Evolutionary conservation across 2,329 filamentous ascomycete genomes (phyloP).

Genomic region (Juglanconis oblonga): DNA sequence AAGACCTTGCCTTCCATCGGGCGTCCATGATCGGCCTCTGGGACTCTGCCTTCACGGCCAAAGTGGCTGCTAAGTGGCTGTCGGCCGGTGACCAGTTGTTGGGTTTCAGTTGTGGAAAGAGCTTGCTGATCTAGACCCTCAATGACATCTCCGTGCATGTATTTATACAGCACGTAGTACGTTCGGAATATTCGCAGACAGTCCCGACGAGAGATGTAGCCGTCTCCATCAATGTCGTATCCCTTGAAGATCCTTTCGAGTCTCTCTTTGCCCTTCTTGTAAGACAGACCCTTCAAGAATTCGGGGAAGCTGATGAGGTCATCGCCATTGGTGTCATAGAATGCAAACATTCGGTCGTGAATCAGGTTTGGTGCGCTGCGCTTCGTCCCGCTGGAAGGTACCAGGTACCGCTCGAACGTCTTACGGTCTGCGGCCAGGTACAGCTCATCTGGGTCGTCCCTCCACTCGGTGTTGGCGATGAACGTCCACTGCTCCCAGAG

Average conservation of each 20-base stretch:
- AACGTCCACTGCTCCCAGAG: constrained; percentile 97
- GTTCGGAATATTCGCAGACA: constrained; percentile 89
- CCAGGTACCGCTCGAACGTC: constrained; percentile 88
- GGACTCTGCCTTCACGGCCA: constrained; percentile 68
- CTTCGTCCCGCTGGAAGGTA: constrained; percentile 77
- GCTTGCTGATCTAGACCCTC: constrained; percentile 75
- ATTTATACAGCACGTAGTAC: constrained; percentile 86
- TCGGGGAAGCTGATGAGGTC: constrained; percentile 89
- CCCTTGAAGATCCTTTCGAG: constrained; percentile 76
- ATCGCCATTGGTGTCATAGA: constrained; percentile 90
- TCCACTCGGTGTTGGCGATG: constrained; percentile 82
- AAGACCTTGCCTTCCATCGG: constrained; percentile 65
- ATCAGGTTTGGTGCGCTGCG: constrained; percentile 83
- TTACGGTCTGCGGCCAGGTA: constrained; percentile 83
- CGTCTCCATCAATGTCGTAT: constrained; percentile 88
- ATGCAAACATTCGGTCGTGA: constrained; percentile 93
- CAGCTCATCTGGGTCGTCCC: constrained; percentile 74
- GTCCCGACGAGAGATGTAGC: constrained; percentile 79
- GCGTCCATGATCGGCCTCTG: constrained; percentile 58
- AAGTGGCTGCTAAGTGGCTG: constrained; percentile 74
- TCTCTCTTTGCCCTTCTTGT: constrained; percentile 65
- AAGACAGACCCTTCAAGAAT: constrained; percentile 80
- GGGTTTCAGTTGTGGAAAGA: constrained; percentile 70
- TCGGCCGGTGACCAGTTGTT: constrained; percentile 71
- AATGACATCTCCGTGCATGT: constrained; percentile 82